These are phyloP conservation scores for Lantana camara DNA, from an alignment of 257 asterid genomes.

Conservation along the genomic window DNA sequence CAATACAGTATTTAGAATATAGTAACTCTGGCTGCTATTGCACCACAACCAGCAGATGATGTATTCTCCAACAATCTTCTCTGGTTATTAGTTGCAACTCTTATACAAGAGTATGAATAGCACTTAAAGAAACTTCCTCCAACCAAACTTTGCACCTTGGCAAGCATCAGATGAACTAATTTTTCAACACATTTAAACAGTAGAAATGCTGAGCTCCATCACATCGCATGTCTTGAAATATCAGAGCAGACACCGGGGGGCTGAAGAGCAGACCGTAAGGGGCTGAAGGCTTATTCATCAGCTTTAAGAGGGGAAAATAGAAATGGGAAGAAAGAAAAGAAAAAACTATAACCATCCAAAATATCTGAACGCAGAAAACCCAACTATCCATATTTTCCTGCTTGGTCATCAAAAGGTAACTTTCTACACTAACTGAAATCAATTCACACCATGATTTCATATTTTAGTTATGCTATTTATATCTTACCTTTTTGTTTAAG, in stretches of 20 bases:
- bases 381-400: background rate
- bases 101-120: too few relatives aligned
- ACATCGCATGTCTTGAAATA: conserved; percentile 16
- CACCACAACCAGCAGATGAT: too few relatives aligned
- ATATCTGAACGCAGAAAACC: conserved; percentile 1
- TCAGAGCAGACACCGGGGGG: background rate
- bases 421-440: conserved; percentile 4
- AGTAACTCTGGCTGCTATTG: too few relatives aligned
- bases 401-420: background rate
- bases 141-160: background rate
- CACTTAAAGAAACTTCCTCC: background rate
- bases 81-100: too few relatives aligned
- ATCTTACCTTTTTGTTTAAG: conserved; percentile 55
- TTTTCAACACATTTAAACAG: conserved; percentile 1
- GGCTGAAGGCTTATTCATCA: background rate
- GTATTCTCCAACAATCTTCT: too few relatives aligned
- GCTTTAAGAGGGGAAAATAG: background rate
- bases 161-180: conserved; percentile 1
- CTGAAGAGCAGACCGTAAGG: background rate
- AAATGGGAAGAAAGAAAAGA: background rate
- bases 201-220: background rate
- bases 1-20: too few relatives aligned
- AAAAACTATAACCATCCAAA: background rate
- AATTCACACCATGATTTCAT: conserved; percentile 3
- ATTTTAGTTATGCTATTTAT: conserved; percentile 10